These are phyloP conservation scores for Calocera cornea DNA, from an alignment of 768 basidiomycete genomes.

Conservation along the genomic window DNA sequence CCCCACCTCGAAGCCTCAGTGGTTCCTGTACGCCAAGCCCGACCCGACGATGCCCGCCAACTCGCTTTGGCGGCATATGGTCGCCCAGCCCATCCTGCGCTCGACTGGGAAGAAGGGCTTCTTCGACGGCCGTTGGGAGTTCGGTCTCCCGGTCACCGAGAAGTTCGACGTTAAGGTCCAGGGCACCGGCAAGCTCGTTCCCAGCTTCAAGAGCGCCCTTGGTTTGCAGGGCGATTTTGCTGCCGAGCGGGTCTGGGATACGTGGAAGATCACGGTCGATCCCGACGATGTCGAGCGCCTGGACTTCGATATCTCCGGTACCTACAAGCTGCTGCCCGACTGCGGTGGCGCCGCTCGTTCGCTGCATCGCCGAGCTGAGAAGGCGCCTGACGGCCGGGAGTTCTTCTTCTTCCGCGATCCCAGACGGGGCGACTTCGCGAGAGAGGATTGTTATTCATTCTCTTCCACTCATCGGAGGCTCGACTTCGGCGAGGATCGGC, in stretches of 20 bases:
- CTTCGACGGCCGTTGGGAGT: slow-evolving; percentile 55
- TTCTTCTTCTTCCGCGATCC: slow-evolving; percentile 69
- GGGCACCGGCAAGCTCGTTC: slow-evolving; percentile 54
- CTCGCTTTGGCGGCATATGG: slow-evolving; percentile 57
- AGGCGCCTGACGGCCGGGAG: slow-evolving; percentile 34
- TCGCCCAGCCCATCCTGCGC: slow-evolving; percentile 66
- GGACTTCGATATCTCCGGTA: slow-evolving; percentile 72
- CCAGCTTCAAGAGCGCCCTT: slow-evolving; percentile 73
- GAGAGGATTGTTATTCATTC: slow-evolving; percentile 74
- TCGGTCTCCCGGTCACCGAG: slow-evolving; percentile 53
- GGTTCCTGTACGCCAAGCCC: slow-evolving; percentile 70
- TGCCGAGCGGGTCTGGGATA: slow-evolving; percentile 52
- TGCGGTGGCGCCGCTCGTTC: slow-evolving; percentile 82
- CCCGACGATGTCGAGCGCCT: slow-evolving; percentile 33
- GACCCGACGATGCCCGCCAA: slow-evolving; percentile 57
- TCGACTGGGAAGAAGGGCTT: slow-evolving; percentile 44
- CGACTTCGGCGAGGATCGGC: slow-evolving; percentile 69
- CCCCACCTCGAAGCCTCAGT: slow-evolving; percentile 56
- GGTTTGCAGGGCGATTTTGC: slow-evolving; percentile 57
- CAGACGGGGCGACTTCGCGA: slow-evolving; percentile 56
- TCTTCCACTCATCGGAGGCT: slow-evolving; percentile 63
- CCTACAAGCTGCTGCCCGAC: slow-evolving; percentile 63
- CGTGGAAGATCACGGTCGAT: slow-evolving; percentile 49
- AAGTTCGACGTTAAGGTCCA: slow-evolving; percentile 47
- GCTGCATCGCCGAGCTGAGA: slow-evolving; percentile 50